Evolutionary conservation across 371 early-diverging fungal genomes (phyloP), one percentile per base, ranked within the genome.

Genomic region (Lichtheimia ornata): DNA sequence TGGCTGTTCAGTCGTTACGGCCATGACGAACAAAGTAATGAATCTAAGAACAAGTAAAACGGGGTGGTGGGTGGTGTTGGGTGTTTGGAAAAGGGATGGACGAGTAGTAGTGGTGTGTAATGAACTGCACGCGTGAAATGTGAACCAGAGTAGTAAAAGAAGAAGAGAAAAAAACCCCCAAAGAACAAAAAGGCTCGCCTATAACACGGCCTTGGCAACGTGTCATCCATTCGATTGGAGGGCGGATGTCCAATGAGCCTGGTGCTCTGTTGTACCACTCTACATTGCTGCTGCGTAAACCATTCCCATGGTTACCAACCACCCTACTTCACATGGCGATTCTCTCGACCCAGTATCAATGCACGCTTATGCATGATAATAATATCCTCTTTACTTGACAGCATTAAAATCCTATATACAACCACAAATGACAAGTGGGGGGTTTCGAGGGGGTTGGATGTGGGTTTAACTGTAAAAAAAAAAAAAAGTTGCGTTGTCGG

Each of bases 1-100:
- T 47, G 47, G 47, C 22, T 47, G 47, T 47, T 47, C 47, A 47
- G 47, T 47, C 47, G 47, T 47, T 18, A 47, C 47, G 47, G 47
- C 47, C 47, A 47, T 47, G 47, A 47, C 47, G 47, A 47, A 47
- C 47, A 47, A 47, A 14, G n/a, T n/a, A 47, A 17, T 47, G 22
- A 22, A 47, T 47, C 22, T 47, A 47, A 47, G 22, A 47, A 22
- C 47, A 47, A 47, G 18, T 47, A 47, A 47, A 47, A 47, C n/a
- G 18, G 47, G 47, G 47, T 47, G 47, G 47, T 35, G 35, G 35
- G 35, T 35, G 35, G 35, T 35, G 35, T 35, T 35, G 6, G 35
- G 35, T 35, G 35, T 35, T 35, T 35, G 35, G 35, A 35, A 35
- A 35, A 35, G 47, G 47, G 47, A 18, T n/a, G 47, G 47, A 22